A percentile compares a stretch with the other conserved stretches of the same genome.
Conservation (phyloP, 2,329 filamentous ascomycete genomes). For the Beauveria asiatica region DNA sequence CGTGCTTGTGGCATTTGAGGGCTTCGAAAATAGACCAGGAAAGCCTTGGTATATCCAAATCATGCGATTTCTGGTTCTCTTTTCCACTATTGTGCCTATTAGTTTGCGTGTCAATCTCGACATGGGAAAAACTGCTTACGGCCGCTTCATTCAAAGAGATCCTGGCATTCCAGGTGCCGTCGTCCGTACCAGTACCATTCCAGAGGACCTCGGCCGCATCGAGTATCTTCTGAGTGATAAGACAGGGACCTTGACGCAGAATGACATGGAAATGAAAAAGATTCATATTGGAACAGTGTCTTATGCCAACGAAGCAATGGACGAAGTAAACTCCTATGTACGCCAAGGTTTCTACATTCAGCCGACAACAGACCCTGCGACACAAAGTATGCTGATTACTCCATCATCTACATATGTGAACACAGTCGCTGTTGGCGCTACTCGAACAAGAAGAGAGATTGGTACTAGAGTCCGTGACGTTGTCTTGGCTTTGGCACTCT, state of each 20-base stretch:
- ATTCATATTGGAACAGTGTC: slow-evolving; percentile 97
- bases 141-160: slow-evolving; percentile 89
- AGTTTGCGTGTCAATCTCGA: slow-evolving; percentile 93
- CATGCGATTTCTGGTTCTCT: slow-evolving; percentile 94
- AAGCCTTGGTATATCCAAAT: slow-evolving; percentile 90
- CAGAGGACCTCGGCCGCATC: slow-evolving; percentile 88
- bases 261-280: slow-evolving; percentile 98
- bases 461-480: slow-evolving; percentile 88
- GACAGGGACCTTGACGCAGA: slow-evolving; percentile 95
- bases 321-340: slow-evolving; percentile 83
- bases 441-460: slow-evolving; percentile 84
- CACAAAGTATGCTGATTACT: slow-evolving; percentile 54
- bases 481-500: slow-evolving; percentile 82
- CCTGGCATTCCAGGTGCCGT: slow-evolving; percentile 84
- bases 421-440: slow-evolving; percentile 55
- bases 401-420: slow-evolving; percentile 63
- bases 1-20: slow-evolving; percentile 78
- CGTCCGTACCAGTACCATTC: slow-evolving; percentile 93
- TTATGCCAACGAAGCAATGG: slow-evolving; percentile 98
- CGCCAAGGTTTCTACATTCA: slow-evolving; percentile 67
- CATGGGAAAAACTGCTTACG: slow-evolving; percentile 94
- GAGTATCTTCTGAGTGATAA: slow-evolving; percentile 97
- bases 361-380: slow-evolving; percentile 34
- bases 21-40: slow-evolving; percentile 59
- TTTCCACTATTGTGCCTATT: slow-evolving; percentile 98